These are phyloP conservation scores for Solanum peruvianum DNA, from an alignment of 257 asterid species.

Conservation along the genomic window DNA sequence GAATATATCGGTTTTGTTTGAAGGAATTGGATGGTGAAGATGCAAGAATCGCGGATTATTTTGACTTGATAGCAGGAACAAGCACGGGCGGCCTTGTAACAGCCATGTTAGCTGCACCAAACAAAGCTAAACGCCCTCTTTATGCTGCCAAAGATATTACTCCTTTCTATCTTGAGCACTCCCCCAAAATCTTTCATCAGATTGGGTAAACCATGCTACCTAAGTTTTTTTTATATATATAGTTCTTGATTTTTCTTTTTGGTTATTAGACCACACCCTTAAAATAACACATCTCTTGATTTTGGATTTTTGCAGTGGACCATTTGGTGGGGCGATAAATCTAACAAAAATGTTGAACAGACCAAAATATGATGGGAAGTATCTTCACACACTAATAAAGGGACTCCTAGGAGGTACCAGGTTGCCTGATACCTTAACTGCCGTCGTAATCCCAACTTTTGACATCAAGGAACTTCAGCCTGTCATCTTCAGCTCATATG, in stretches of 20 bases:
- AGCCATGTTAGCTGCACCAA: conserved; percentile 39
- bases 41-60: conserved; percentile 38
- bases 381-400: conserved; percentile 12
- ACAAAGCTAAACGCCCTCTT: conserved; percentile 24
- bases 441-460: conserved; percentile 32
- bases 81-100: conserved; percentile 52
- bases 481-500: conserved; percentile 24
- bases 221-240: too few species aligned
- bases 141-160: conserved; percentile 44
- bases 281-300: background rate
- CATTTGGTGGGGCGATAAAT: conserved; percentile 9
- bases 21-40: conserved; percentile 43
- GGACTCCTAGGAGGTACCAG: conserved; percentile 14
- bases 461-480: conserved; percentile 43
- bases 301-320: conserved; percentile 8
- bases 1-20: background rate
- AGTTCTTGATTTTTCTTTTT: background rate
- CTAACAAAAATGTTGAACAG: conserved; percentile 16
- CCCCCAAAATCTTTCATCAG: conserved; percentile 41
- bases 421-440: conserved; percentile 33
- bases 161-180: conserved; percentile 31
- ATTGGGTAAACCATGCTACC: background rate
- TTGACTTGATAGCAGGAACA: conserved; percentile 47
- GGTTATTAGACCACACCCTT: background rate
- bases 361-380: conserved; percentile 37